These are phyloP conservation scores for Fusarium sp. DNA, from an alignment of 2,329 filamentous ascomycete species.

Conservation along the genomic window DNA sequence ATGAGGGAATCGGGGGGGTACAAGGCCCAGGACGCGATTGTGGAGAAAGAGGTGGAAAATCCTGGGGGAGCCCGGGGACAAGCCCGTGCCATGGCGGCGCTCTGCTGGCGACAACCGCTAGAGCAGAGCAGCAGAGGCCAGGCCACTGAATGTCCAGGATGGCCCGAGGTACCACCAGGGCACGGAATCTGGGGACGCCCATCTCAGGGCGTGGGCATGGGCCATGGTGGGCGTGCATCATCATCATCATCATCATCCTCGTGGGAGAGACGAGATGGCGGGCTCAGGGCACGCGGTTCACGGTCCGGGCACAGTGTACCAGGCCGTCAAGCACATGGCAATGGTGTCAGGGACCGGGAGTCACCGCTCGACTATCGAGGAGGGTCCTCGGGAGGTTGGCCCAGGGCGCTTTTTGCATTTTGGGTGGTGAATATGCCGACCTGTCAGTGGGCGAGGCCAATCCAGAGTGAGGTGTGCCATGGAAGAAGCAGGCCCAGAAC, in stretches of 20 bases:
- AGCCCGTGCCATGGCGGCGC: conserved; percentile 38
- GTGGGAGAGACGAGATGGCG: not conserved
- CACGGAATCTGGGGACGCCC: conserved; percentile 25
- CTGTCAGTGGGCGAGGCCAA: not conserved
- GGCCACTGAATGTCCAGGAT: conserved; percentile 7
- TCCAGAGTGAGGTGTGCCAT: not conserved
- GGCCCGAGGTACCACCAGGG: conserved; percentile 11
- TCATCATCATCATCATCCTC: not conserved
- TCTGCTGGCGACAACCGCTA: conserved; percentile 23
- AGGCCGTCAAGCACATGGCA: conserved; percentile 21
- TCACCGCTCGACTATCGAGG: conserved; percentile 2
- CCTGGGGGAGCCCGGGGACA: conserved; percentile 46
- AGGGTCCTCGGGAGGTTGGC: not conserved
- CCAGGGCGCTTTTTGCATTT: not conserved
- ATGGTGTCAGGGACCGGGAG: conserved; percentile 17
- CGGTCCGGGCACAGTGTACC: conserved; percentile 34
- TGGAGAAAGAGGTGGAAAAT: conserved; percentile 50
- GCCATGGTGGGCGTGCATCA: not conserved
- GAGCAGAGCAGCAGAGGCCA: conserved; percentile 2
- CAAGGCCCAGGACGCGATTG: conserved; percentile 36
- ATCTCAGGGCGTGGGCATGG: conserved; percentile 15
- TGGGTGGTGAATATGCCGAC: not conserved
- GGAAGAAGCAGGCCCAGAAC: not conserved
- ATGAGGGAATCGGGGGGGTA: conserved; percentile 41
- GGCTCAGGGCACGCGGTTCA: conserved; percentile 19